A percentile compares a stretch with the other conserved stretches of the same genome.
Conservation (phyloP, 345 rosid genomes). For the Psidium guajava region DNA sequence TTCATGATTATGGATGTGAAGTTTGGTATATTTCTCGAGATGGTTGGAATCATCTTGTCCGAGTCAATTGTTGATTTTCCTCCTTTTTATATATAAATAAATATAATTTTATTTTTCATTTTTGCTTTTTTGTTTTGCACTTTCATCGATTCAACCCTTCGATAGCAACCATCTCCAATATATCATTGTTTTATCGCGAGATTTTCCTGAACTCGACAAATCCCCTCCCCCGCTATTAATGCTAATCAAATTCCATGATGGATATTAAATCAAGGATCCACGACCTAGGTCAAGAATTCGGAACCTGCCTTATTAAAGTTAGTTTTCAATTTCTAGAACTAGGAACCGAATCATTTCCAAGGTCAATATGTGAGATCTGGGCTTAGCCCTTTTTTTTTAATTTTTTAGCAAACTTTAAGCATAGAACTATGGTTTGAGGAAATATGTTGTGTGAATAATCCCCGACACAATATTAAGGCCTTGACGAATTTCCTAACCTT, state of each 20-base stretch:
- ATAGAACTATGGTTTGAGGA: not conserved
- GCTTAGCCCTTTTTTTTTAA: not conserved
- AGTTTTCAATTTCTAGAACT: rapidly evolving
- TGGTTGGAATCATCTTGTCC: not conserved
- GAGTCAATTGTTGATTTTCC: no score
- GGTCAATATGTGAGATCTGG: rapidly evolving
- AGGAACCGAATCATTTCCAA: not conserved
- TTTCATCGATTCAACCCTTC: no score
- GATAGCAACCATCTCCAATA: no score
- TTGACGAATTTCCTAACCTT: not conserved
- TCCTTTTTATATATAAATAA: no score
- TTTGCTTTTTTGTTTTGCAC: no score
- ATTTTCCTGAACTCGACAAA: no score
- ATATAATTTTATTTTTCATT: no score
- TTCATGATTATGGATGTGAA: not conserved
- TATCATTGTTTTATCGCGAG: no score
- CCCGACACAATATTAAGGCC: not conserved
- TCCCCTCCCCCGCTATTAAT: no score
- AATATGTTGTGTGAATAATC: not conserved
- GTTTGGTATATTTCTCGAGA: not conserved
- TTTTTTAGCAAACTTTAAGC: not conserved
- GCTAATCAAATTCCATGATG: no score
- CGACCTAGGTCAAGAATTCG: not conserved
- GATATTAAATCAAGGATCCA: not conserved
- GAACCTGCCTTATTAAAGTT: not conserved